Base-by-base conservation (phyloP, 495 filamentous ascomycete genomes). In the Trichoderma asperelloides region DNA sequence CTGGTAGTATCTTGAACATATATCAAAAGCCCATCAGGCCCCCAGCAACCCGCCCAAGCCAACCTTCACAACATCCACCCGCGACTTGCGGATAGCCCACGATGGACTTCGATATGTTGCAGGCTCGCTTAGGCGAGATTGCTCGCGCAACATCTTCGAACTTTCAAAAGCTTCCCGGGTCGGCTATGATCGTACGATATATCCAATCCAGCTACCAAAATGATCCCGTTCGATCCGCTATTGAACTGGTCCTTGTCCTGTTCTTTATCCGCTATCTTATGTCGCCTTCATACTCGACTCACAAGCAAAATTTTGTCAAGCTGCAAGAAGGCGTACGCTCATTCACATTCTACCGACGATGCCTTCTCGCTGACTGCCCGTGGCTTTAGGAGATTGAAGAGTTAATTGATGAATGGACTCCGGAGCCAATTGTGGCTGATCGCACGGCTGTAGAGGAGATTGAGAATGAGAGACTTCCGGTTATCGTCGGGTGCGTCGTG, bases 161-260 rank as follows among this genome's bases (percentile, higher is more conserved):
- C 64, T 96, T 98, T 76, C 92, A 96, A 68, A 90, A 89, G 71
- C 80, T 98, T 64, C 95, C 95, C 49, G 95, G 95, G 57, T 97
- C 93, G 23, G 90, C 95, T 25, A 97, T 99, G 70, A 83, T 97
- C 71, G 85, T 97, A 65, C 90, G 95, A 67, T 99, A 99, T 73
- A 89, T 99, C 70, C 91, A 90, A 75, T 95, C 91, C 43, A 97
- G 92, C 73, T 98, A 99, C 79, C 95, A 98, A 79, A 89, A 99
- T 77, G 95, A 99, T 67, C 95, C 95, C 15, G 85, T 98, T 66
- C 89, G 95, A 25, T 95, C 90, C 28, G 92, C 93, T 1, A 91
- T 99, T 70, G 95, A 99, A 76, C 81, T 99, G 45, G 88, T 98
- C 66, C 86, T 99, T 63, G 92, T 99, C 69, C 85, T 99, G 63